Base-by-base conservation (phyloP, 2,329 filamentous ascomycete genomes). In the Epichloe elymi region DNA sequence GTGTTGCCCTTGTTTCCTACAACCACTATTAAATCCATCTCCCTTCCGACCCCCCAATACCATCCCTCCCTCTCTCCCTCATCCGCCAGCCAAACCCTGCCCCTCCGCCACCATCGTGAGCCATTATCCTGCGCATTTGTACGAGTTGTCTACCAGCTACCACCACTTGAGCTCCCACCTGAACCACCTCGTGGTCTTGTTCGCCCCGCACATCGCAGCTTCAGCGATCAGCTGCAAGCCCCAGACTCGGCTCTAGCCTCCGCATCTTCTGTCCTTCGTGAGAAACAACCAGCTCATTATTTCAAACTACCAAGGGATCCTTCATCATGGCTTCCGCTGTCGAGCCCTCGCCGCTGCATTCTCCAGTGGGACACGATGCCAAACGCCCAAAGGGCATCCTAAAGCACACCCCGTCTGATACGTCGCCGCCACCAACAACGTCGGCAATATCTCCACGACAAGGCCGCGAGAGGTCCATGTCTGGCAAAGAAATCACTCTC, bases 401-500 rank as follows among this genome's bases (percentile, higher is more conserved):
- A 60, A 97, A 97, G 72, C 95, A 95, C 73, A 84, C 86, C 46
- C 54, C 55, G 37, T 88, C 78, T 55, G 83, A 78, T 60, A 74
- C 76, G 53, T 78, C 80, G 33, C 77, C 81, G 8, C 63, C 62
- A 74, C 76, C 65, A 54, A 75, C 68, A 23, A 42, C 61, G 74
- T 76, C 65, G 54, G 75, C 68, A 6, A 44, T 37, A 26, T 48
- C 59, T 78, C 66, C 58, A 76, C 53, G 12, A 20, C 54, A 52
- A 36, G 50, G 48, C 39, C 63, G 65, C 48, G 65, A 67, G 51
- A 63, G 61, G 61, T 61, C 74, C 52, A 63, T 70, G 58, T 80
- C 80, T 4, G 84, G 89, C 58, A 93, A 94, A 70, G 93, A 97
- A 64, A 75, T 96, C 60, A 94, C 89, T 3, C 80, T 97, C 54